Base-by-base conservation (phyloP, 202 grass and related monocot species). In the Cymbopogon flexuosus region DNA sequence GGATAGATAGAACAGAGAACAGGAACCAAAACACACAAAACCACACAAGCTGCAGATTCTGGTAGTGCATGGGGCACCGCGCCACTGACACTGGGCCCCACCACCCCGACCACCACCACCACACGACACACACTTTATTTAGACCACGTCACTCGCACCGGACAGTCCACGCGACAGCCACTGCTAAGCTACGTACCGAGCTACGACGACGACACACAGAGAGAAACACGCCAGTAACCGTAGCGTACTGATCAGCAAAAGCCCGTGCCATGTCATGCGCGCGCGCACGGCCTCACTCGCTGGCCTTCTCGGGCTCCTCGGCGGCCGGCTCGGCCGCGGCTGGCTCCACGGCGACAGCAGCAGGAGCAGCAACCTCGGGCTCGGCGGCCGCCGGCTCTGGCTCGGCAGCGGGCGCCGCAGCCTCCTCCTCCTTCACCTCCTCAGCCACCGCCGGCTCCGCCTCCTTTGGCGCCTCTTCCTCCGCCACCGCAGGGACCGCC, bases 241-340 rank as follows among this genome's bases (percentile, higher is more conserved):
- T 65, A 37, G 16, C 79, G 21, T 24, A 47, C 43, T 70, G 7
- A 45, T 47, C 76, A 65, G 49, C 79, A 30, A 33, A 29, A 34
- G 19, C 73, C 79, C 36, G 75, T 49, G 80, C 60, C 75, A 83
- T 33, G 31, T 49, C 75, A 83, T 36, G 65, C 64, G 56, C 42
- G 72, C 36, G 41, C 60, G 45, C 54, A 30, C 67, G 29, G 24
- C 14, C 56, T 84, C 81, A 89, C 87, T 83, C 87, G 83, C 73
- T 89, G 67, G 83, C 29, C 77, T 80, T 80, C 47, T 80, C 84
- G 37, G 61, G 46, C 77, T 80, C 79, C 13, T n/a, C 72, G 34
- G 73, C 70, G 6, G 37, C 77, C 15, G 59, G 59, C 23, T 37
- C 66, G 19, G 61, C 41, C 30, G 34, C 34, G 37, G 65, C 51